Conservation (phyloP, 108 stramenopile species). For the Skeletonema tropicum region DNA sequence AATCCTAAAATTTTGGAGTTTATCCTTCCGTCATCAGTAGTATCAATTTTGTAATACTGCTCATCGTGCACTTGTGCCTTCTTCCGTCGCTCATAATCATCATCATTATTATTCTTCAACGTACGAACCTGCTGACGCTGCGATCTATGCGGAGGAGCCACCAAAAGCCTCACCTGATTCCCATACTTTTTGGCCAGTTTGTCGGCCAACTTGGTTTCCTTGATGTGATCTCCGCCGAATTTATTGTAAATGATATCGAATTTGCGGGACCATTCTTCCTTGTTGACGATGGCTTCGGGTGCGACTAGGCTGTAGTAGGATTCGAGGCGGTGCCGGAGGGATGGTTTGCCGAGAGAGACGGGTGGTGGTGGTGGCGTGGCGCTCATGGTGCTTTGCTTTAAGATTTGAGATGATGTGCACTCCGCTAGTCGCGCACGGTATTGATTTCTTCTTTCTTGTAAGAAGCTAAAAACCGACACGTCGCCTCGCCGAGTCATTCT, state of each 20-base stretch:
- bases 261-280: constrained; percentile 59
- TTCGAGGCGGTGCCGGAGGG: constrained; percentile 77
- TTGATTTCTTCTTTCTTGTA: too few relatives aligned
- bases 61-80: constrained; percentile 47
- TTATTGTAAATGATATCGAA: constrained; percentile 79
- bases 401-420: background rate
- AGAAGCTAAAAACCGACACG: too few relatives aligned
- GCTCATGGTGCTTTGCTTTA: background rate
- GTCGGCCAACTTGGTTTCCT: constrained; percentile 65
- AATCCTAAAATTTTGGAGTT: constrained; percentile 61
- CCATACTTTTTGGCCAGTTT: constrained; percentile 76
- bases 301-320: constrained; percentile 82
- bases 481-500: too few relatives aligned
- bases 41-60: constrained; percentile 50
- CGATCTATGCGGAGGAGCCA: constrained; percentile 42
- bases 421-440: background rate
- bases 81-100: too few relatives aligned
- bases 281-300: constrained; percentile 62
- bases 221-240: constrained; percentile 76
- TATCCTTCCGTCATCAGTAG: constrained; percentile 21
- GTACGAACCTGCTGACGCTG: constrained; percentile 14
- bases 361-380: constrained; percentile 24
- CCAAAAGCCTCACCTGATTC: constrained; percentile 53
- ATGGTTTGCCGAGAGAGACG: constrained; percentile 69
- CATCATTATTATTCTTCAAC: background rate